Base-by-base conservation (phyloP, 1,284 basidiomycete genomes). In the Papiliotrema laurentii region DNA sequence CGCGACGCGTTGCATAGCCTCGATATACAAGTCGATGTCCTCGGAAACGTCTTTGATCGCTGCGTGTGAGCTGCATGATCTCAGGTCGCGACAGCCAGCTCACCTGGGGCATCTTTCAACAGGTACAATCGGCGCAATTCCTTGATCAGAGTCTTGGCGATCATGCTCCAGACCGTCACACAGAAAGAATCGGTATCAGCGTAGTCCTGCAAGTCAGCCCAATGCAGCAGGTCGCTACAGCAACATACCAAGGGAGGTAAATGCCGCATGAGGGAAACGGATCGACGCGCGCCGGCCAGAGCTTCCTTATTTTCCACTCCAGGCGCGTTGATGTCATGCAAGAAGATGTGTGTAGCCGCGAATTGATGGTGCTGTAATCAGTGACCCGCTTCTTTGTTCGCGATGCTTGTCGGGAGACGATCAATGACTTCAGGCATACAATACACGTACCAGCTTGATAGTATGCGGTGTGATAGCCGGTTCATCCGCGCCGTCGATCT, bases 301-400 rank as follows among this genome's bases (percentile, higher is more conserved):
- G 67, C 68, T 39, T 67, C 59, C 9, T 38, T 47, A 43, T 72
- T 72, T 39, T 65, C 66, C 2, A 54, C 49, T 22, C 63, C 63
- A 14, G 63, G 46, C 10, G 66, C 63, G 54, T 72, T 68, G 59
- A 70, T 62, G 47, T 72, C 69, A 46, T 68, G 56, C 42, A 72
- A 41, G 7, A 67, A 40, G 63, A 69, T 67, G 35, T 68, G 51
- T 4, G 55, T 54, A 1, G 66, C 66, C 0, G 56, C 51, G n/a
- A 64, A 50, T 35, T 66, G 56, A 50, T 70, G 66, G 54, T 72
- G 69, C 63, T 66, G 43, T 11, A 9, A 24, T 4, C 11, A 49
- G 43, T 21, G 58, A 52, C 53, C 48, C 19, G 19, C 18, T 19
- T 6, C 21, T n/a, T 10, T 30, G 6, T 5, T n/a, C 33, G 25